Evolutionary conservation across 305 asterid species (phyloP).

Genomic region (Fraxinus sp.): DNA sequence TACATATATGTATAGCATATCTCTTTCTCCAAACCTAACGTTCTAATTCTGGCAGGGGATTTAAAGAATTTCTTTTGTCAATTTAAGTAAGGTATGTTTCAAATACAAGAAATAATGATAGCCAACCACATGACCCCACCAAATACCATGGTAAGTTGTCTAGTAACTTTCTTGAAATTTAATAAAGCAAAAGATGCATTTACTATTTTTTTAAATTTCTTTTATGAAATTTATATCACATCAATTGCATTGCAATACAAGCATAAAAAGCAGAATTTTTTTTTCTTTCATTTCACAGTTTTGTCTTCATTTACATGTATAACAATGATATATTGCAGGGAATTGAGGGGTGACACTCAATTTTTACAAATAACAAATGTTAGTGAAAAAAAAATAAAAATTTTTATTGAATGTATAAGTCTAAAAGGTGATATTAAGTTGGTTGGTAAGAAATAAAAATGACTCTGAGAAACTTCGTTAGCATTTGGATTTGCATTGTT

Average conservation of each 20-base stretch:
- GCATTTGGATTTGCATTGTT: too few species aligned
- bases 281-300: background rate
- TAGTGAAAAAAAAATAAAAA: too few species aligned
- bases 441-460: too few species aligned
- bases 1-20: too few species aligned
- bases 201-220: background rate
- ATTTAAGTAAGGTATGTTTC: background rate
- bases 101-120: background rate
- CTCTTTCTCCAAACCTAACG: background rate
- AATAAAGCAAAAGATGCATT: conserved; percentile 1
- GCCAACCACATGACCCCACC: background rate
- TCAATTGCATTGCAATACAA: background rate
- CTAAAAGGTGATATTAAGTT: too few species aligned
- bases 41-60: background rate
- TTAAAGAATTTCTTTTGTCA: background rate
- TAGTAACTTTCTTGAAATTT: conserved; percentile 17
- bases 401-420: too few species aligned
- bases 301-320: background rate
- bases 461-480: too few species aligned
- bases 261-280: background rate
- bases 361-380: too few species aligned
- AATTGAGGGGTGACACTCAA: background rate
- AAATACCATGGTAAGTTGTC: background rate
- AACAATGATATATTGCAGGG: background rate
- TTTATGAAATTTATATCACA: background rate